phyloP scores from a whole-genome alignment of 2,329 filamentous ascomycete species.

The Zymoseptoria pseudotritici region DNA sequence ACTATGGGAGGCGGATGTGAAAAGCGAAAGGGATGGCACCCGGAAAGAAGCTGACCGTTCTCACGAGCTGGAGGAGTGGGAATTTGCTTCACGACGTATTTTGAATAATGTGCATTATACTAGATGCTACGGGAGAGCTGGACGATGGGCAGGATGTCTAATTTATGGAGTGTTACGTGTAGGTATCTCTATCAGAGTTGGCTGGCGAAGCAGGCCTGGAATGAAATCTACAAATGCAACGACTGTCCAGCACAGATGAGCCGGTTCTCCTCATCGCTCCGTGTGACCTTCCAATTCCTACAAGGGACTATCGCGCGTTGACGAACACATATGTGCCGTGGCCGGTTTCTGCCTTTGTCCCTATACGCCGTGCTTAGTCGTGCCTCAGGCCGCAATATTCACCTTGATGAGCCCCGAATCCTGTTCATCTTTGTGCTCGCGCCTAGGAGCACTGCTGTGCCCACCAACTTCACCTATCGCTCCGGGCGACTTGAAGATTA shows the following conservation, averaged over 20 bases:
- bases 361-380: not conserved
- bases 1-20: not conserved
- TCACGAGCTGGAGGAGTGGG: not conserved
- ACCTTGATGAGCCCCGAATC: not conserved
- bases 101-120: not conserved
- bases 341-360: not conserved
- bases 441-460: not conserved
- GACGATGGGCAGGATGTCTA: not conserved
- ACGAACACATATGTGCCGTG: not conserved
- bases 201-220: not conserved
- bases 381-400: not conserved
- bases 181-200: not conserved
- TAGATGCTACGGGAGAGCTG: not conserved
- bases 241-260: not conserved
- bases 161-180: not conserved
- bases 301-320: not conserved
- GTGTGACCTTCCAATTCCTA: not conserved
- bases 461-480: not conserved
- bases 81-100: not conserved
- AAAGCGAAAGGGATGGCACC: not conserved
- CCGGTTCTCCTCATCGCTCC: not conserved
- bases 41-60: not conserved
- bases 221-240: not conserved
- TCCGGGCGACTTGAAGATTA: not conserved
- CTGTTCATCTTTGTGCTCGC: not conserved